These are phyloP conservation scores for Pittosporum tobira DNA, from an alignment of 129 eudicot species.

Conservation along the genomic window DNA sequence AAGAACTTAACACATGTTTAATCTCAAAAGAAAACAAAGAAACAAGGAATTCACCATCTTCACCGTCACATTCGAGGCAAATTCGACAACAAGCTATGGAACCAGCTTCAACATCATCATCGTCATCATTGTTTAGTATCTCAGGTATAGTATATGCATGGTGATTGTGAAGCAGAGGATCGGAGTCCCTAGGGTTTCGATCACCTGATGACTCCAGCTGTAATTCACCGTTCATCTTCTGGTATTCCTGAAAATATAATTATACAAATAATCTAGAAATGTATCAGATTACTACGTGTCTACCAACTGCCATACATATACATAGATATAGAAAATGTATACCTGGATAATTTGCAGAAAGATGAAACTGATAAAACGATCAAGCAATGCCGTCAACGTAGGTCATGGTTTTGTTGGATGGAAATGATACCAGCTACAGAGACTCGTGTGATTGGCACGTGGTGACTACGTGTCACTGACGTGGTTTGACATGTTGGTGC, in stretches of 20 bases:
- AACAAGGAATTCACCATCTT: constrained; percentile 36
- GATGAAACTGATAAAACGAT: too few species aligned
- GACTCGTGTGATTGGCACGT: too few species aligned
- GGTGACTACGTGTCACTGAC: too few species aligned
- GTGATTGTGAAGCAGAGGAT: constrained; percentile 40
- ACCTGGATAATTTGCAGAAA: too few species aligned
- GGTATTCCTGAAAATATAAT: neutral
- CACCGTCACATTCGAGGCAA: constrained; percentile 75
- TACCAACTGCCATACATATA: too few species aligned
- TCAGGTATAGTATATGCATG: constrained; percentile 19
- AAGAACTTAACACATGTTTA: neutral
- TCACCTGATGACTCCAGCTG: constrained; percentile 36
- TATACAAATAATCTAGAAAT: too few species aligned
- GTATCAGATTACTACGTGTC: too few species aligned
- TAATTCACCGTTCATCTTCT: constrained; percentile 41
- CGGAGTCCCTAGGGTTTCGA: constrained; percentile 48
- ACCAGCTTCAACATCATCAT: constrained; percentile 53
- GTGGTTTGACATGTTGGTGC: too few species aligned
- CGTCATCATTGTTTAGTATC: constrained; percentile 14
- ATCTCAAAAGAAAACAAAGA: neutral
- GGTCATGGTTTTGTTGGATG: too few species aligned
- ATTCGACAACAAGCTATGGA: constrained; percentile 56
- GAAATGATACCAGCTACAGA: too few species aligned
- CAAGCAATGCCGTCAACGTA: too few species aligned
- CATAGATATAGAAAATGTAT: too few species aligned